These are phyloP conservation scores for Rhodosporidiobolus sp. DNA, from an alignment of 768 basidiomycete genomes.

Conservation along the genomic window DNA sequence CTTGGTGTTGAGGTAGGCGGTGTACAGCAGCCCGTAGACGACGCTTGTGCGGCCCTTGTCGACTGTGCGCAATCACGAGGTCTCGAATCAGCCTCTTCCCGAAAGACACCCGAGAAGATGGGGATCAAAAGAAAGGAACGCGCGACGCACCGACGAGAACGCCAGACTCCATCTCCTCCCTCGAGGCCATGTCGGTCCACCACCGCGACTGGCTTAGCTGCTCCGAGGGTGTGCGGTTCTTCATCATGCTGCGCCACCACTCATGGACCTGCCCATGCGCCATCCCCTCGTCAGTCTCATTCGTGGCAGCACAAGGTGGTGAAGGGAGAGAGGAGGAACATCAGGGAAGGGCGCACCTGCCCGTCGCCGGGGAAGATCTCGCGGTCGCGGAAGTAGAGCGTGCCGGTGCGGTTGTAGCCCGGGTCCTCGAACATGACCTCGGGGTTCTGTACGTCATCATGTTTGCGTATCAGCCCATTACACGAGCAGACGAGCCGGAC, in stretches of 20 bases:
- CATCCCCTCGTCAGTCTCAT: too few species aligned
- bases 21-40: slow-evolving; percentile 22
- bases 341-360: neutral
- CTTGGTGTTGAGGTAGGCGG: slow-evolving; percentile 33
- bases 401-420: slow-evolving; percentile 35
- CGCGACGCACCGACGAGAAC: slow-evolving; percentile 24
- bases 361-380: slow-evolving; percentile 39
- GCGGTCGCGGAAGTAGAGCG: slow-evolving; percentile 34
- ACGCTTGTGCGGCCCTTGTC: slow-evolving; percentile 32
- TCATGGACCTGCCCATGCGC: slow-evolving; percentile 23
- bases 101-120: neutral
- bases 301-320: too few species aligned
- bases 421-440: slow-evolving; percentile 25
- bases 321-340: too few species aligned
- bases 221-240: slow-evolving; percentile 16
- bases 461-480: neutral
- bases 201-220: slow-evolving; percentile 25
- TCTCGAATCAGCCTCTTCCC: neutral
- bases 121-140: too few species aligned
- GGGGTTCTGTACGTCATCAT: slow-evolving; percentile 25
- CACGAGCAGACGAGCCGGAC: neutral
- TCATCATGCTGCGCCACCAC: slow-evolving; percentile 36
- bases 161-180: slow-evolving; percentile 41
- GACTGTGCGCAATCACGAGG: neutral
- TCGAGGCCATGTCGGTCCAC: slow-evolving; percentile 26